Conservation (phyloP, 306 rosid genomes). For the Castanea crenata region DNA sequence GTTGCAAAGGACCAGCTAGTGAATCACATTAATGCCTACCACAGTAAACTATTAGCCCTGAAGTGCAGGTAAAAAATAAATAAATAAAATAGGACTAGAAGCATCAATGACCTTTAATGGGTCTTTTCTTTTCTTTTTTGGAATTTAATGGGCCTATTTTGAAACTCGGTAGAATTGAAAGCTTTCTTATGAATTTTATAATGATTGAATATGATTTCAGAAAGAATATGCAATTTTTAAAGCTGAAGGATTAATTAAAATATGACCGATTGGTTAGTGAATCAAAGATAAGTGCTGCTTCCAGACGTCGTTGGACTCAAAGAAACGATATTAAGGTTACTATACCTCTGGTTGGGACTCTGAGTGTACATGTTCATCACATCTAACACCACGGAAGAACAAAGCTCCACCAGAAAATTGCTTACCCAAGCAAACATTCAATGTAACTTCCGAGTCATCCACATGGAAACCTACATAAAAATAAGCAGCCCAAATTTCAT, state of each 20-base stretch:
- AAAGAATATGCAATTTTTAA: neutral
- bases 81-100: neutral
- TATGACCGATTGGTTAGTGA: neutral
- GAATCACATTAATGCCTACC: neutral
- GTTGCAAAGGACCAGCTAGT: neutral
- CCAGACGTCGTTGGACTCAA: neutral
- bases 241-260: neutral
- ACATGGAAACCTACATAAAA: constrained; percentile 85
- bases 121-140: too few relatives aligned
- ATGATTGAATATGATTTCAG: neutral
- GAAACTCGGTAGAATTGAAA: too few relatives aligned
- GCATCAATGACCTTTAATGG: neutral
- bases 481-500: constrained; percentile 26
- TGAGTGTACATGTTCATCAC: constrained; percentile 82
- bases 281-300: constrained; percentile 2
- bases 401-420: constrained; percentile 84
- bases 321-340: constrained; percentile 11
- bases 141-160: too few relatives aligned
- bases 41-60: neutral
- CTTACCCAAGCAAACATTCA: constrained; percentile 89
- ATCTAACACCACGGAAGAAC: constrained; percentile 89
- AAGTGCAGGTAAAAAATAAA: neutral
- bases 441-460: constrained; percentile 89
- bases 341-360: constrained; percentile 64
- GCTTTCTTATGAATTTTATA: neutral